Conservation (phyloP, 495 filamentous ascomycete species). For the Penicillium lividum region DNA sequence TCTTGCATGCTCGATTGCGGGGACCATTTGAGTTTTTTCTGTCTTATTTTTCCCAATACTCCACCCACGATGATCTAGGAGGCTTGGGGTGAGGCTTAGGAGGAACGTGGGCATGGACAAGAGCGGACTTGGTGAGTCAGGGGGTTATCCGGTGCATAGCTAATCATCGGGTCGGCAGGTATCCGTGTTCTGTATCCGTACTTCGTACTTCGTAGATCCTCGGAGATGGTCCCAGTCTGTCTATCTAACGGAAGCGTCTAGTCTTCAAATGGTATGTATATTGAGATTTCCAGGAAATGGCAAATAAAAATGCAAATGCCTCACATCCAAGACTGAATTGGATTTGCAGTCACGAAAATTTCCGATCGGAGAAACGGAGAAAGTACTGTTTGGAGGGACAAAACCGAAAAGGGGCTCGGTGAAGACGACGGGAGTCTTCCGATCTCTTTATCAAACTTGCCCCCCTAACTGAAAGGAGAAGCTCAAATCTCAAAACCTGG, state of each 20-base stretch:
- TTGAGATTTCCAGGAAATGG: neutral
- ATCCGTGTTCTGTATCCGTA: neutral
- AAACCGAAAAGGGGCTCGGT: conserved; percentile 16
- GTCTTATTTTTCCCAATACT: conserved; percentile 1
- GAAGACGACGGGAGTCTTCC: conserved; percentile 23
- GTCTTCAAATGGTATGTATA: neutral
- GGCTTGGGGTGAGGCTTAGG: conserved; percentile 10
- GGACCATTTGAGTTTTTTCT: conserved; percentile 19
- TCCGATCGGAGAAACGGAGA: conserved; percentile 23
- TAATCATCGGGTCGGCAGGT: conserved; percentile 13
- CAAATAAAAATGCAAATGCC: too few species aligned
- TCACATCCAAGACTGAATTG: neutral
- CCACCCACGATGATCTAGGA: conserved; percentile 30
- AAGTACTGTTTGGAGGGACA: conserved; percentile 21
- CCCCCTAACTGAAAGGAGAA: neutral
- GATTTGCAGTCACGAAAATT: conserved; percentile 12
- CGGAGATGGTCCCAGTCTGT: neutral
- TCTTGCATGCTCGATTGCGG: conserved; percentile 19
- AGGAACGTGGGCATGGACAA: neutral
- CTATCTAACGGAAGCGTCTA: neutral
- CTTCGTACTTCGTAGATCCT: neutral
- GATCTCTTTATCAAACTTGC: conserved; percentile 2
- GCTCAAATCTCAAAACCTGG: neutral
- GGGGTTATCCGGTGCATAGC: neutral
- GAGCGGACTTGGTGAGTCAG: conserved; percentile 1